Percentiles rank a stretch among this genome's conserved stretches.
phyloP scores from a whole-genome alignment of 192 early-diverging fungal genomes.

The Coemansia sp. region DNA sequence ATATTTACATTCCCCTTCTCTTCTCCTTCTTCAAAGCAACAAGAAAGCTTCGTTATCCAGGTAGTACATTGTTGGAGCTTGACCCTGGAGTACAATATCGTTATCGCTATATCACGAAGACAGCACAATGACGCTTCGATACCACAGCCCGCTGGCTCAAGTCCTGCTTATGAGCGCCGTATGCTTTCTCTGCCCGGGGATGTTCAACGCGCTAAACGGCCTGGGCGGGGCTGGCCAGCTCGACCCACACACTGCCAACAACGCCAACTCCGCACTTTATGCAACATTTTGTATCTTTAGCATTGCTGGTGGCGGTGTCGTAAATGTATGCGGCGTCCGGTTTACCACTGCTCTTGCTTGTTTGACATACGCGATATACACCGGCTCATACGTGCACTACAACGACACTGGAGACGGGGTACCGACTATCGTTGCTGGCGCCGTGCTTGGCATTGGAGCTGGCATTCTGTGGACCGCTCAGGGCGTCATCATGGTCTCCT shows the following conservation, averaged over 20 bases:
- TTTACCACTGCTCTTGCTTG: constrained; percentile 65
- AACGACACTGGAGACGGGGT: constrained; percentile 58
- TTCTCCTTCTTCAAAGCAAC: neutral
- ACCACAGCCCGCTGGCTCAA: constrained; percentile 65
- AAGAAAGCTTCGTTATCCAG: neutral
- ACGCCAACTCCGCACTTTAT: constrained; percentile 75
- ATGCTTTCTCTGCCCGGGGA: constrained; percentile 77
- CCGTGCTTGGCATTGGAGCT: constrained; percentile 73
- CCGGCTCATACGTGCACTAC: constrained; percentile 68
- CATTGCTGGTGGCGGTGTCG: constrained; percentile 72
- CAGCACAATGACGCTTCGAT: constrained; percentile 32
- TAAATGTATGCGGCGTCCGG: constrained; percentile 76
- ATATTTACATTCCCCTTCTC: neutral
- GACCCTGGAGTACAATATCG: neutral
- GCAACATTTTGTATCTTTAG: constrained; percentile 73
- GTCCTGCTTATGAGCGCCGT: constrained; percentile 68
- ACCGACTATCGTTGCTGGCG: constrained; percentile 71
- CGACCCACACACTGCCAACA: constrained; percentile 58
- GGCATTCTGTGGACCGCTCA: constrained; percentile 71
- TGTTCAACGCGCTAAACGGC: constrained; percentile 72
- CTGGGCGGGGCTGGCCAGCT: constrained; percentile 70
- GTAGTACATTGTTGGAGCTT: neutral
- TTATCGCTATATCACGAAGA: constrained; percentile 4
- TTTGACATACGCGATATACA: constrained; percentile 70
- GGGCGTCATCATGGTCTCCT: constrained; percentile 79